These are phyloP conservation scores for Venturia effusa DNA, from an alignment of 2,329 filamentous ascomycete species.

Conservation along the genomic window DNA sequence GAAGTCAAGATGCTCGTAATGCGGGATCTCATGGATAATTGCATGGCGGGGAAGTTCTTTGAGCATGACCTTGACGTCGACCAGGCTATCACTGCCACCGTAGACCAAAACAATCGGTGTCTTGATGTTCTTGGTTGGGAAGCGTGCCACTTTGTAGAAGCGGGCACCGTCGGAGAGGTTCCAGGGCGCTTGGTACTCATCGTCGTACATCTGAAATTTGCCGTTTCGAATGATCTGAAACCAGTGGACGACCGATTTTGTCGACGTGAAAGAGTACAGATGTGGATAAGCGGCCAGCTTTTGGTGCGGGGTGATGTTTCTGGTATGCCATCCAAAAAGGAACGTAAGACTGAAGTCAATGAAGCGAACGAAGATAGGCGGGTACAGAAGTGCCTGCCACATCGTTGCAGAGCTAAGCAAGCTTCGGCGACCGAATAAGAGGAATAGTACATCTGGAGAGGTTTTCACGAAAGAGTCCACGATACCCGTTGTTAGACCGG, in stretches of 20 bases:
- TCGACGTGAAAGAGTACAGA: conserved; percentile 92
- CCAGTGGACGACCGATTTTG: conserved; percentile 96
- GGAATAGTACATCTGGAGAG: conserved; percentile 81
- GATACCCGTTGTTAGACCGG: conserved; percentile 77
- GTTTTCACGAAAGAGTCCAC: conserved; percentile 91
- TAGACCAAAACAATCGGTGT: conserved; percentile 91
- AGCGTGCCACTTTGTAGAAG: conserved; percentile 93
- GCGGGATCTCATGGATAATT: conserved; percentile 72
- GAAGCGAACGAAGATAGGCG: conserved; percentile 77
- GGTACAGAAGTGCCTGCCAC: conserved; percentile 95
- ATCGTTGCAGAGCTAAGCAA: conserved; percentile 90
- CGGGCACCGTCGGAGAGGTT: conserved; percentile 60
- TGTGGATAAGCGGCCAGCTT: conserved; percentile 95
- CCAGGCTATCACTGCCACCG: conserved; percentile 83
- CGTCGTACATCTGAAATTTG: conserved; percentile 97
- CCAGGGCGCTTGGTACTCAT: conserved; percentile 73
- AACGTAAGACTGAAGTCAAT: conserved; percentile 76
- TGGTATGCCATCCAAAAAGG: conserved; percentile 80
- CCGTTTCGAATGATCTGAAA: conserved; percentile 98
- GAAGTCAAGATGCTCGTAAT: conserved; percentile 96
- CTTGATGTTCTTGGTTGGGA: conserved; percentile 93
- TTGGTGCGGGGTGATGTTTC: conserved; percentile 75
- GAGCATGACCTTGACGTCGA: conserved; percentile 89
- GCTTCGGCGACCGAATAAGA: conserved; percentile 83
- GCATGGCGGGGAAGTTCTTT: conserved; percentile 78